phyloP scores from a whole-genome alignment of 176 grass and related monocot genomes.

The Thalia dealbata region DNA sequence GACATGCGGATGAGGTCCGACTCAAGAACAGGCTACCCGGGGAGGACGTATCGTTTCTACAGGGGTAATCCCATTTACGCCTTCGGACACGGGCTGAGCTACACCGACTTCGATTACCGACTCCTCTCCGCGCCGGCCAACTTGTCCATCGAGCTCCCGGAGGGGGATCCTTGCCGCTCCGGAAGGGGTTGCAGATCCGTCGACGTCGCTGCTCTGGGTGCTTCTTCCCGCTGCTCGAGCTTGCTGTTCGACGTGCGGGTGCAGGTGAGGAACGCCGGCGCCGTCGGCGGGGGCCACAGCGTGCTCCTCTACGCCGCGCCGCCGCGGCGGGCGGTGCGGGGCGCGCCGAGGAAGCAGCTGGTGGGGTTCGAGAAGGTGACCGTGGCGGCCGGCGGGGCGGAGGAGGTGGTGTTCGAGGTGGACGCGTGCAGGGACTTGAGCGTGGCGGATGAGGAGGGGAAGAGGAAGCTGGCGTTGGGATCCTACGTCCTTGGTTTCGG shows the following conservation, averaged over 20 bases:
- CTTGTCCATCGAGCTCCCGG: conserved; percentile 41
- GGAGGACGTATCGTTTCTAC: conserved; percentile 94
- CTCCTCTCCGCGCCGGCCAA: conserved; percentile 42
- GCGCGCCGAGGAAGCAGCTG: conserved; percentile 68
- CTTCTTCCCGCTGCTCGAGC: conserved; percentile 24
- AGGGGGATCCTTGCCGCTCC: conserved; percentile 48
- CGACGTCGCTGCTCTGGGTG: conserved; percentile 23
- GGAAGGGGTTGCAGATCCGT: conserved; percentile 51
- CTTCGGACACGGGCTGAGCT: conserved; percentile 93
- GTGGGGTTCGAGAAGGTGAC: conserved; percentile 70
- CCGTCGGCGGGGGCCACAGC: conserved; percentile 43
- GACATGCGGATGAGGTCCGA: conserved; percentile 90
- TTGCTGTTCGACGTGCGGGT: conserved; percentile 47
- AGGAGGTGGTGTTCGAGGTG: conserved; percentile 56
- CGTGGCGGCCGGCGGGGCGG: conserved; percentile 34
- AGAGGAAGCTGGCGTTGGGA: conserved; percentile 63
- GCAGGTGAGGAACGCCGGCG: conserved; percentile 40
- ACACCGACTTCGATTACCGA: conserved; percentile 43
- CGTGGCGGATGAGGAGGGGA: conserved; percentile 73
- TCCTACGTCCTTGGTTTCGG: conserved; percentile 67
- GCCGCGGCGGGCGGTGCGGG: conserved; percentile 48
- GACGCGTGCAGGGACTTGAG: conserved; percentile 88
- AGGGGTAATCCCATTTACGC: conserved; percentile 56
- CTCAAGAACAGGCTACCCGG: conserved; percentile 42
- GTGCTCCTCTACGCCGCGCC: conserved; percentile 82